Conservation (phyloP, 805 yeast genomes). For the Barnettozyma wickerhamii region DNA sequence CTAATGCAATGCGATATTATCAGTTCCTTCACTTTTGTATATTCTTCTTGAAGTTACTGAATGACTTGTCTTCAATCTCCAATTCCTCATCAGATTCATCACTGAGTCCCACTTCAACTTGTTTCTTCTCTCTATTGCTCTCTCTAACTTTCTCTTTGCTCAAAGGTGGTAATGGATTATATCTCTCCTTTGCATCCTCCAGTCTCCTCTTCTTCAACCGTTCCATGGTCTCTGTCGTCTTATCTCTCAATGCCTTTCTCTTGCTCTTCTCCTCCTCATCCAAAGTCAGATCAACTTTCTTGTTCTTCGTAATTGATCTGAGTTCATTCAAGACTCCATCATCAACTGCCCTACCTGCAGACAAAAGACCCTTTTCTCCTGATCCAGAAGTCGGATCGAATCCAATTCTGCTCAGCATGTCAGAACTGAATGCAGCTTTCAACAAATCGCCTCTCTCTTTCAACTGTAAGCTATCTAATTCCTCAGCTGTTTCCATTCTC, state of each 20-base stretch:
- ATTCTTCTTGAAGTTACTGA: slow-evolving; percentile 7
- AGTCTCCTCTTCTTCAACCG: slow-evolving; percentile 15
- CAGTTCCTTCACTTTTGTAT: no score
- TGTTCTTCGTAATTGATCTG: slow-evolving; percentile 27
- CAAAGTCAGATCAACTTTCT: slow-evolving; percentile 30
- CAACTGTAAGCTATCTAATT: slow-evolving; percentile 19
- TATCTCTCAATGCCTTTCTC: slow-evolving; percentile 26
- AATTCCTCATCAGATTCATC: slow-evolving; percentile 9
- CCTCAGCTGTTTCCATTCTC: slow-evolving; percentile 15
- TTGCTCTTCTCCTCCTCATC: slow-evolving; percentile 27
- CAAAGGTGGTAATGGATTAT: not conserved
- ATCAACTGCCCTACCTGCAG: slow-evolving; percentile 16
- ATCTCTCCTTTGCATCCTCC: not conserved
- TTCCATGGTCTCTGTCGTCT: slow-evolving; percentile 27
- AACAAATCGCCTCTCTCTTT: slow-evolving; percentile 27
- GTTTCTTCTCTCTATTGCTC: not conserved
- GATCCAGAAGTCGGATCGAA: slow-evolving; percentile 44
- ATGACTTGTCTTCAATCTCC: slow-evolving; percentile 7
- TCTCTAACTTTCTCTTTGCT: not conserved
- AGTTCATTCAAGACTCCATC: slow-evolving; percentile 27
- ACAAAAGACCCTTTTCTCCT: slow-evolving; percentile 13
- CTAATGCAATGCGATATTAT: no score
- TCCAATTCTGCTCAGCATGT: slow-evolving; percentile 40
- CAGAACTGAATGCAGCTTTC: slow-evolving; percentile 36
- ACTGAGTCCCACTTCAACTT: not conserved